Conservation (phyloP, 2,329 filamentous ascomycete genomes). For the Sclerotinia borealis region DNA sequence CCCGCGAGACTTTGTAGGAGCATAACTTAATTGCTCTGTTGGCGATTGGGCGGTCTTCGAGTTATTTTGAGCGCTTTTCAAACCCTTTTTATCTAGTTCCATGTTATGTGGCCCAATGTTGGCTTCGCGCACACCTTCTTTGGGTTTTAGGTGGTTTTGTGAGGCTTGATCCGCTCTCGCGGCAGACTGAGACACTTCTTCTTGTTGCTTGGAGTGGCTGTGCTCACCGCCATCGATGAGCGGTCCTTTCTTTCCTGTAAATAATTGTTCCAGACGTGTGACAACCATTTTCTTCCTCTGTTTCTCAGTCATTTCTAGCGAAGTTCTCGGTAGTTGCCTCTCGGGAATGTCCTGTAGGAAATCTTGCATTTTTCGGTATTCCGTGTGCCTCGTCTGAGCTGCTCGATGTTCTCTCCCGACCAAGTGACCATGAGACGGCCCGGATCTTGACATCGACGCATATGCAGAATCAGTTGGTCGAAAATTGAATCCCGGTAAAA, state of each 20-base stretch:
- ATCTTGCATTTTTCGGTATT: constrained; percentile 57
- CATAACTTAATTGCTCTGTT: constrained; percentile 9
- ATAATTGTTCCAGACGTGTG: constrained; percentile 70
- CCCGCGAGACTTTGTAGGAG: constrained; percentile 10
- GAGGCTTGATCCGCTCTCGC: constrained; percentile 34
- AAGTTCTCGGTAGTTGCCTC: constrained; percentile 56
- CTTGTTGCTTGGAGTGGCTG: constrained; percentile 28
- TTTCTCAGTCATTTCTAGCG: constrained; percentile 58
- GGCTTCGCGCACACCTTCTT: constrained; percentile 37
- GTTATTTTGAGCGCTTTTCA: constrained; percentile 1
- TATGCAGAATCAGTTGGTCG: constrained; percentile 49
- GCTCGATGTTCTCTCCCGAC: constrained; percentile 2
- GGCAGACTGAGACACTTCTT: constrained; percentile 51
- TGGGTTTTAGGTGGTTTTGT: constrained; percentile 16
- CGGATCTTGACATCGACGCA: constrained; percentile 54
- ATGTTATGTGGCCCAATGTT: constrained; percentile 31
- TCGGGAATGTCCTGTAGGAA: constrained; percentile 69
- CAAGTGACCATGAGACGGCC: constrained; percentile 17
- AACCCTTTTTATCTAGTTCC: constrained; percentile 17
- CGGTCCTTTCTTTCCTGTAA: constrained; percentile 60
- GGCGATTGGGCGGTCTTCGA: constrained; percentile 23
- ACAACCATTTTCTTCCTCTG: constrained; percentile 74
- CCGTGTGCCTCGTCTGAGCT: constrained; percentile 18
- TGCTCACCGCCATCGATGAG: constrained; percentile 17
- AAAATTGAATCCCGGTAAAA: constrained; percentile 30